Base-by-base conservation (phyloP, 2,329 filamentous ascomycete species). In the Penicillium hordei region DNA sequence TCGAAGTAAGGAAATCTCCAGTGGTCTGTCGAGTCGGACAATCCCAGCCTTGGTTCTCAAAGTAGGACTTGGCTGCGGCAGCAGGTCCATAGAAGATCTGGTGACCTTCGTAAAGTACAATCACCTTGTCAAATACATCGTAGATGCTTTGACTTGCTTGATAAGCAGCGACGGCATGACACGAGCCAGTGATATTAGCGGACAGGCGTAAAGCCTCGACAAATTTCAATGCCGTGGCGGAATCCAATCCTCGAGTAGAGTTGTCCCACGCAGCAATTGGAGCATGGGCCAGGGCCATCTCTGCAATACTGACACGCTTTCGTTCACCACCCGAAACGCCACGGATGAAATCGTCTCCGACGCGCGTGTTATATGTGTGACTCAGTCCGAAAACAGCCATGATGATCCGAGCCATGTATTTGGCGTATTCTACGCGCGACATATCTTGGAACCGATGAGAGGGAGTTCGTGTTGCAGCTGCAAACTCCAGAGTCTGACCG, bases 401-500 rank as follows among this genome's bases (percentile, higher is more conserved):
- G 38, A 79, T 63, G 46, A 81, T 78, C 56, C 79, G 60, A 65
- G 53, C 73, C 66, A 60, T 76, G 71, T 57, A 79, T 69, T 67
- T 48, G 73, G 77, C 68, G 36, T 76, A 73, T 58, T 77, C 72
- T 5, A 71, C 64, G 29, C 69, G 67, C 6, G 67, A 65, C 66
- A 71, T 70, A 13, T 60, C 67, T 19, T 67, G 52, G 15, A 68
- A 64, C 29, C 67, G 61, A 21, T 65, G 48, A 9, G 67, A 38
- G 0, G 81, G 79, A 4, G 78, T 80, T n/a, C 81, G 74, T 4
- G 88, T 88, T n/a, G 83, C 81, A 9, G 89, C 89, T 10, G 89
- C 89, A 62, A 92, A 92, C 54, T 85, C 86, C 48, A 93, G 80
- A 0, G 90, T 93, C 68, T 93, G 87, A 45, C 89, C 89, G 38